These are phyloP conservation scores for Kodamaea leandrae DNA, from an alignment of 805 yeast species.

Conservation along the genomic window DNA sequence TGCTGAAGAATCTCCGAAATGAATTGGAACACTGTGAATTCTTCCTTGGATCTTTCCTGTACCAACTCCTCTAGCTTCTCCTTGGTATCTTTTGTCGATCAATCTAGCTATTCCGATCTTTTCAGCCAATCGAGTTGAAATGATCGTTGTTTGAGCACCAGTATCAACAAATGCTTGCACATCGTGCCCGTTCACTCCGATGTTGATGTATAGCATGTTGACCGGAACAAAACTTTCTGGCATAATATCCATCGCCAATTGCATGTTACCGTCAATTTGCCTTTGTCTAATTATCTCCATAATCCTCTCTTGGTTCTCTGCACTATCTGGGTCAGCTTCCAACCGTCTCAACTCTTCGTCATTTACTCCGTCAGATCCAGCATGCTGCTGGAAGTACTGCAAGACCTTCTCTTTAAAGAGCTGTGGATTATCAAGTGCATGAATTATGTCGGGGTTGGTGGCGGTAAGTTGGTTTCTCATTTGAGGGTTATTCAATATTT, in stretches of 20 bases:
- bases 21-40: constrained; percentile 84
- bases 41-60: constrained; percentile 72
- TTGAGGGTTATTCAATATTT: constrained; percentile 42
- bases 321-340: constrained; percentile 66
- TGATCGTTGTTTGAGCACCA: constrained; percentile 89
- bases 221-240: constrained; percentile 89
- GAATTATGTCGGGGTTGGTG: constrained; percentile 48
- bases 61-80: constrained; percentile 92
- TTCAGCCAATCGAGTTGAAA: constrained; percentile 76
- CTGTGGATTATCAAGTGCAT: constrained; percentile 45
- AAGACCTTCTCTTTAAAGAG: constrained; percentile 44
- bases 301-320: constrained; percentile 63
- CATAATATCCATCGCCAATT: constrained; percentile 76
- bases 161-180: constrained; percentile 94
- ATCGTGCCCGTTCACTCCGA: constrained; percentile 74
- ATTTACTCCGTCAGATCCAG: constrained; percentile 4
- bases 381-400: constrained; percentile 20
- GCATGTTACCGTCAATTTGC: constrained; percentile 76
- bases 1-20: constrained; percentile 54
- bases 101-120: constrained; percentile 64
- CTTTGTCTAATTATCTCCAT: constrained; percentile 65
- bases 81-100: constrained; percentile 75
- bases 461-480: constrained; percentile 33
- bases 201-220: constrained; percentile 76
- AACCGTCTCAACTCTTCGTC: constrained; percentile 48